Evolutionary conservation across 2,329 filamentous ascomycete genomes (phyloP).

Genomic region (Beauveria sp.): DNA sequence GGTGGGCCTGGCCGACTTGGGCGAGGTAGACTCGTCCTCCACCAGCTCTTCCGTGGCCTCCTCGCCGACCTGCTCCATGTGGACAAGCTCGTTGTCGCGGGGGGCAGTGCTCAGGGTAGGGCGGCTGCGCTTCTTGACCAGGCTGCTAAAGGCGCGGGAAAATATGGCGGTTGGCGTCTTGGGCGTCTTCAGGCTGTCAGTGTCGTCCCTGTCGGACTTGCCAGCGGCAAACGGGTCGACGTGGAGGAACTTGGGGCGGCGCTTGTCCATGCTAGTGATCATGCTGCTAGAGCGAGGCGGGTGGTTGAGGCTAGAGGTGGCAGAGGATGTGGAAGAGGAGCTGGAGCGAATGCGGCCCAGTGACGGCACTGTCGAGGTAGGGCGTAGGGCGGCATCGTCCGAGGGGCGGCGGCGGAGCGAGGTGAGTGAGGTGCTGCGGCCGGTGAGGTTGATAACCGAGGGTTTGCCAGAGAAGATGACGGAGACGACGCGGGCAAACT

Average conservation of each 20-base stretch:
- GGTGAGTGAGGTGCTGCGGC: constrained; percentile 37
- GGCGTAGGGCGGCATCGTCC: constrained; percentile 20
- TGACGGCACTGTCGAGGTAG: constrained; percentile 25
- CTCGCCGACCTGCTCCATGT: constrained; percentile 29
- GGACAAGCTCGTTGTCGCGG: constrained; percentile 20
- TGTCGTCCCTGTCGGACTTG: constrained; percentile 21
- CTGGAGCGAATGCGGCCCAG: constrained; percentile 25
- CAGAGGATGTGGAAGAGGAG: constrained; percentile 26
- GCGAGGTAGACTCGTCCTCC: constrained; percentile 12
- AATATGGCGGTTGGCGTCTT: constrained; percentile 41
- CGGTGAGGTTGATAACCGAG: constrained; percentile 44
- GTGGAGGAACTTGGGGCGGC: constrained; percentile 41
- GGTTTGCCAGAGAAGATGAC: constrained; percentile 55
- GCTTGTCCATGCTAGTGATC: constrained; percentile 28
- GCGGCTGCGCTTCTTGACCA: constrained; percentile 48
- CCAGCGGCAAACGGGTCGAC: constrained; percentile 46
- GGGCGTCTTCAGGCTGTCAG: constrained; percentile 29
- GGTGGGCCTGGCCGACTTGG: constrained; percentile 23
- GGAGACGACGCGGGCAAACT: constrained; percentile 51
- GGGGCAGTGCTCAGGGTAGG: constrained; percentile 32
- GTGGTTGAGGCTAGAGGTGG: constrained; percentile 26
- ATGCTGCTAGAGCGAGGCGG: constrained; percentile 38
- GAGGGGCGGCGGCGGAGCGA: constrained; percentile 19
- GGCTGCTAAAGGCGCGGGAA: constrained; percentile 42
- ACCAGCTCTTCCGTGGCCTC: constrained; percentile 18